A percentile compares a stretch with the other conserved stretches of the same genome.
These are phyloP conservation scores for Tephrocybe rancida DNA, from an alignment of 768 basidiomycete species.

Conservation along the genomic window DNA sequence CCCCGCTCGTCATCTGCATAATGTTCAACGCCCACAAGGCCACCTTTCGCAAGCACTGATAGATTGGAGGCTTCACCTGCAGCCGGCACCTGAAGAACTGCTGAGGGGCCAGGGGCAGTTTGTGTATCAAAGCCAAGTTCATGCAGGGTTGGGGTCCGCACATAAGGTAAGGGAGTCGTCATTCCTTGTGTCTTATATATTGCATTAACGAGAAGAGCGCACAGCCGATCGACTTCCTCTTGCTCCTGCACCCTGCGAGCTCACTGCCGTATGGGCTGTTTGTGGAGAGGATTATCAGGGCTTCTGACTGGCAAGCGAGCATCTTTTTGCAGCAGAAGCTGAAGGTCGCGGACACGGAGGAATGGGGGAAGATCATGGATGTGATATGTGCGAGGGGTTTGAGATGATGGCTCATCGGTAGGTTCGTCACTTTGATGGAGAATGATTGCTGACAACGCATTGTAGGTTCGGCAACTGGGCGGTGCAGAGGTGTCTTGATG, in stretches of 20 bases:
- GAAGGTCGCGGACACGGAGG: slow-evolving; percentile 79
- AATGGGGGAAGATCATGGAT: slow-evolving; percentile 82
- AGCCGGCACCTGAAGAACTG: slow-evolving; percentile 7
- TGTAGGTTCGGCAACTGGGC: slow-evolving; percentile 91
- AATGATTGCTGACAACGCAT: slow-evolving; percentile 5
- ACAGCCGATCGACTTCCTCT: too few species aligned
- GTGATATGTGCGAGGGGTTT: slow-evolving; percentile 80
- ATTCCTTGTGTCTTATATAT: slow-evolving; percentile 16
- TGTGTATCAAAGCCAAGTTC: too few species aligned
- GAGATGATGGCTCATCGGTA: slow-evolving; percentile 94
- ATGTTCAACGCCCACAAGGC: too few species aligned
- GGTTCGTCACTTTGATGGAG: slow-evolving; percentile 6
- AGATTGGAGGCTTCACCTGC: slow-evolving; percentile 42
- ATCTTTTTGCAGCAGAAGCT: slow-evolving; percentile 91
- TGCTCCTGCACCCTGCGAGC: too few species aligned
- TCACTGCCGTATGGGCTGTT: too few species aligned
- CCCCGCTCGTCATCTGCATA: slow-evolving; percentile 6
- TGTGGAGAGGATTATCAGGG: too few species aligned
- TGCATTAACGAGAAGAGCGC: slow-evolving; percentile 21
- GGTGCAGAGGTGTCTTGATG: slow-evolving; percentile 84
- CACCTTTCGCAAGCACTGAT: too few species aligned
- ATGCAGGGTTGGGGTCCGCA: too few species aligned
- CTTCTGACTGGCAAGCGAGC: slow-evolving; percentile 69
- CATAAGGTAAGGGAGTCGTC: too few species aligned
- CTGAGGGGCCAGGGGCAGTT: too few species aligned